Percentiles rank a stretch among this genome's conserved stretches.
These are phyloP conservation scores for Cinnamomum micranthum DNA, from an alignment of 164 flowering plant species.

Conservation along the genomic window DNA sequence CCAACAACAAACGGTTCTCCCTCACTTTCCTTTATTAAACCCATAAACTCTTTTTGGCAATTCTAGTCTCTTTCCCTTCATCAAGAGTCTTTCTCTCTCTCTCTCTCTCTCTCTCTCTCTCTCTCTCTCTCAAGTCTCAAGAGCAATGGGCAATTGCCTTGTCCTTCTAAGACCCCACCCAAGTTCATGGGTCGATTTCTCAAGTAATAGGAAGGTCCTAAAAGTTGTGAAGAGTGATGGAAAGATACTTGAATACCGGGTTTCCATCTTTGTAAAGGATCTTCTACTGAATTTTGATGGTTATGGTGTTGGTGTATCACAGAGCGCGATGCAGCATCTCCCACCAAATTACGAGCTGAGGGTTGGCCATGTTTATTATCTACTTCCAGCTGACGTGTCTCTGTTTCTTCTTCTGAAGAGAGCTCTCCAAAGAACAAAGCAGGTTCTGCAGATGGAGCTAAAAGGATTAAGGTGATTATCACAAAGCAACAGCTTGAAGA, in stretches of 20 bases:
- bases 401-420: background rate
- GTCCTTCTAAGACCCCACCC: conserved; percentile 4
- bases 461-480: conserved; percentile 38
- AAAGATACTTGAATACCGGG: conserved; percentile 24
- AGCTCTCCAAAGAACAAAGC: background rate
- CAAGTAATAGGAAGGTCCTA: conserved; percentile 7
- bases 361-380: conserved; percentile 27
- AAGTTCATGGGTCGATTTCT: background rate
- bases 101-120: background rate
- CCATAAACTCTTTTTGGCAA: background rate
- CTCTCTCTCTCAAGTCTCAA: background rate
- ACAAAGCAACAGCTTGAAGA: conserved; percentile 48
- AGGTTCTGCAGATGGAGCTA: conserved; percentile 4
- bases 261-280: conserved; percentile 28
- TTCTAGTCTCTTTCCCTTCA: background rate
- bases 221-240: conserved; percentile 25
- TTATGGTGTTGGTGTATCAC: conserved; percentile 12
- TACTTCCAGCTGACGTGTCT: conserved; percentile 4
- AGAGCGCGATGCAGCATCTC: conserved; percentile 16
- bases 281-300: conserved; percentile 19
- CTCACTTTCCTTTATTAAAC: background rate
- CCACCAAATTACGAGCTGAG: conserved; percentile 29
- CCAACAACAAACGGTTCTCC: background rate
- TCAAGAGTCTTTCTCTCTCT: background rate
- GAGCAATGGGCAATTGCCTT: conserved; percentile 29